Evolutionary conservation across 352 stramenopile genomes (phyloP).

Genomic region (Pythium diclinum): DNA sequence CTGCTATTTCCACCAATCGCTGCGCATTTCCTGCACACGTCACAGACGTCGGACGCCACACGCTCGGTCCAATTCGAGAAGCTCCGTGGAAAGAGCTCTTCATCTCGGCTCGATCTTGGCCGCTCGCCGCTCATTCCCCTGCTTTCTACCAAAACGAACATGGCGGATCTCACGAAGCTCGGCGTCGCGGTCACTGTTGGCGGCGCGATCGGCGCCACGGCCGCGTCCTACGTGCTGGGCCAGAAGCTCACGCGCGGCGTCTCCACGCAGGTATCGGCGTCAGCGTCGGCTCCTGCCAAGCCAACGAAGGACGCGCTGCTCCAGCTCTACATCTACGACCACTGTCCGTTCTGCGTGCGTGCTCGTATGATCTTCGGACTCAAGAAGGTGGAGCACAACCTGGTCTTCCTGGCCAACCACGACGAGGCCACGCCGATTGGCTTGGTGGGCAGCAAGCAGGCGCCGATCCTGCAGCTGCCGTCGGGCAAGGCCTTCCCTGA

Average conservation of each 20-base stretch:
- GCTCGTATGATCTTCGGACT: constrained; percentile 53
- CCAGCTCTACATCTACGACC: constrained; percentile 62
- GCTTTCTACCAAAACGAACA: constrained; percentile 10
- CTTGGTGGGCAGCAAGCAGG: constrained; percentile 35
- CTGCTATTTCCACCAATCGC: constrained; percentile 11
- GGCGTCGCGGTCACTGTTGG: constrained; percentile 42
- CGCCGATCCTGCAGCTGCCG: constrained; percentile 26
- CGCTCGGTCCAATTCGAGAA: constrained; percentile 12
- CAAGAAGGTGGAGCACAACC: constrained; percentile 36
- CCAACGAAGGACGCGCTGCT: background rate
- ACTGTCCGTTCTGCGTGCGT: constrained; percentile 57
- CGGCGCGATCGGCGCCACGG: constrained; percentile 40
- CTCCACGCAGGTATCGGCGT: background rate
- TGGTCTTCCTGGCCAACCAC: constrained; percentile 41
- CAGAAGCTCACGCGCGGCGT: constrained; percentile 14
- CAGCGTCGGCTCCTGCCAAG: background rate
- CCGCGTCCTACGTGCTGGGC: constrained; percentile 27
- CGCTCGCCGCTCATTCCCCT: background rate
- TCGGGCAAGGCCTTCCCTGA: constrained; percentile 34
- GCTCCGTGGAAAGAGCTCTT: constrained; percentile 4
- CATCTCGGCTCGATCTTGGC: background rate
- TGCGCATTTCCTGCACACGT: constrained; percentile 12
- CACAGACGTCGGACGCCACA: background rate
- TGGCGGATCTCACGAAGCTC: constrained; percentile 48
- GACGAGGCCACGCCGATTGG: constrained; percentile 40